Conservation (phyloP, 176 grass and related monocot species). For the Aegilops bicornis region DNA sequence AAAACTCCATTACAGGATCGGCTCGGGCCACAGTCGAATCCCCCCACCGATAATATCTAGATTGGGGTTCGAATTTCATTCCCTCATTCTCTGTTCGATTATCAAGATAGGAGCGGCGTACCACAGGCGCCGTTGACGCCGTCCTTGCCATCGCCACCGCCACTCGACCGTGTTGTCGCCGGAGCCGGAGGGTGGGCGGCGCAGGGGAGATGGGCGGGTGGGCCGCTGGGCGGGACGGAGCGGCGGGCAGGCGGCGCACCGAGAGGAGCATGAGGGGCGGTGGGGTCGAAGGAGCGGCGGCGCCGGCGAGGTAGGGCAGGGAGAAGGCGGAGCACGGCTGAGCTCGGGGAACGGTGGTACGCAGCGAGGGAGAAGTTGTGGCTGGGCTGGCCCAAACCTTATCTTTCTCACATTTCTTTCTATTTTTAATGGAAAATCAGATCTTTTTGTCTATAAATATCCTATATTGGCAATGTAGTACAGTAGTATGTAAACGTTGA, state of each 20-base stretch:
- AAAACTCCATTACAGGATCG: neutral
- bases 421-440: neutral
- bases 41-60: neutral
- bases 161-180: conserved; percentile 8
- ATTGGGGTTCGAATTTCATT: neutral
- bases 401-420: neutral
- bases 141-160: neutral
- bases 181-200: neutral
- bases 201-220: neutral
- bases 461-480: neutral
- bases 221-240: neutral
- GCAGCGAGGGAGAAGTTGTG: neutral
- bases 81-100: neutral
- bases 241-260: neutral
- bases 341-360: neutral
- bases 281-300: neutral
- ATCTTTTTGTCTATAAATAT: neutral
- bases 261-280: conserved; percentile 4
- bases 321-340: neutral
- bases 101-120: neutral
- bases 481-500: too few relatives aligned
- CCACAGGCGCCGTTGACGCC: conserved; percentile 4
- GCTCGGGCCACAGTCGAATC: neutral
- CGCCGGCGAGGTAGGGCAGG: conserved; percentile 6
- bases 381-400: conserved; percentile 9